Percentiles rank a stretch among this genome's conserved stretches.
phyloP scores from a whole-genome alignment of 2,329 filamentous ascomycete species.

The Neonectria neomacrospora region DNA sequence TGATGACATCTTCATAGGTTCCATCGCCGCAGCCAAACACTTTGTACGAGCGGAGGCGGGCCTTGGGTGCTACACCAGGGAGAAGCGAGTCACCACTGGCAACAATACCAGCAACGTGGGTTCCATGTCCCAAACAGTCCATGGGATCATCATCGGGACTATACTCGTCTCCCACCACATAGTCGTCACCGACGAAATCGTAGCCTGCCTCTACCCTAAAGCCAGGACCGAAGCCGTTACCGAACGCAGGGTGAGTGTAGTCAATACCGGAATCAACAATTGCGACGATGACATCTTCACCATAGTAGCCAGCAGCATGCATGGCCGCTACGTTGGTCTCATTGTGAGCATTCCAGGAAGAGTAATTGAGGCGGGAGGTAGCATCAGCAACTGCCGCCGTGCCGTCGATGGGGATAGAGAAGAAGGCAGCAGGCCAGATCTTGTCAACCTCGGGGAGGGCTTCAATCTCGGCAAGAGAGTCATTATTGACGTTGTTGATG shows the following conservation, averaged over 20 bases:
- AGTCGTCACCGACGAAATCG: slow-evolving; percentile 11
- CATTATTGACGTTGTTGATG: slow-evolving; percentile 13
- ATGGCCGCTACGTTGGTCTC: slow-evolving; percentile 20
- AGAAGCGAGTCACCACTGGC: slow-evolving; percentile 4
- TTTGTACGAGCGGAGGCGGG: slow-evolving; percentile 15
- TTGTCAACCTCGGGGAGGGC: slow-evolving; percentile 19
- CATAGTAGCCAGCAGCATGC: slow-evolving; percentile 13
- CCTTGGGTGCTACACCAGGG: slow-evolving; percentile 20
- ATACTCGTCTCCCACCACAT: slow-evolving; percentile 8
- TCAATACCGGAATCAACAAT: slow-evolving; percentile 14
- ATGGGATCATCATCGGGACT: slow-evolving; percentile 18
- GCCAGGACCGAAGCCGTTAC: slow-evolving; percentile 7
- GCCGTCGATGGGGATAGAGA: background rate
- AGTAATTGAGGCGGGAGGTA: background rate
- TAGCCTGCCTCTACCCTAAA: slow-evolving; percentile 10
- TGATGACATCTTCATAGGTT: slow-evolving; percentile 27
- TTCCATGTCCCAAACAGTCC: slow-evolving; percentile 29
- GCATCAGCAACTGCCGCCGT: background rate
- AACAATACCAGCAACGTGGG: slow-evolving; percentile 21
- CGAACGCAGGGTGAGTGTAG: slow-evolving; percentile 17
- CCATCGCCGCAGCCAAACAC: slow-evolving; percentile 39
- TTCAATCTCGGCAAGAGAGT: slow-evolving; percentile 14
- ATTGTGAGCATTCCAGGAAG: slow-evolving; percentile 13
- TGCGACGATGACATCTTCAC: slow-evolving; percentile 17
- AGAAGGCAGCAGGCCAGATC: slow-evolving; percentile 15